These are phyloP conservation scores for Dictyostelium firmibasis DNA, from an alignment of 78 protist genomes.

Conservation along the genomic window DNA sequence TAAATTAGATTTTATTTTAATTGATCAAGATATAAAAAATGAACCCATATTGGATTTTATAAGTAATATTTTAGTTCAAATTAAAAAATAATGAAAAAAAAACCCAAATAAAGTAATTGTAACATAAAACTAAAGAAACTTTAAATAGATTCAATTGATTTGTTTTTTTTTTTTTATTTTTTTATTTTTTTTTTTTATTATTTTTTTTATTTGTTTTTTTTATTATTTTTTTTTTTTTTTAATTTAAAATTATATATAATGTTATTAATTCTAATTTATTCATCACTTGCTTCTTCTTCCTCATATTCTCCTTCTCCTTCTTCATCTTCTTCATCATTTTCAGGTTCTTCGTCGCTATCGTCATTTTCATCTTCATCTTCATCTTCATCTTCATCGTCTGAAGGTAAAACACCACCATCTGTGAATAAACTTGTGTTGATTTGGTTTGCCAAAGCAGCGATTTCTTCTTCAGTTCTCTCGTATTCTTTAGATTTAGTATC, in stretches of 20 bases:
- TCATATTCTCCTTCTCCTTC: constrained; percentile 4
- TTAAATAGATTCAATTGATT: no score
- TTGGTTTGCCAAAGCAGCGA: background rate
- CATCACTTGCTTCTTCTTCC: constrained; percentile 47
- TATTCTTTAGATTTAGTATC: constrained; percentile 26
- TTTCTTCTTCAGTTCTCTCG: constrained; percentile 26
- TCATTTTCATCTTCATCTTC: constrained; percentile 61
- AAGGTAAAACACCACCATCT: constrained; percentile 56
- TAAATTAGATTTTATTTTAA: background rate
- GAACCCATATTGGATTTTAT: background rate
- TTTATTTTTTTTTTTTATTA: background rate
- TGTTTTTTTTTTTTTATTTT: background rate
- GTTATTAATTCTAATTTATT: background rate
- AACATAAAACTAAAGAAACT: no score
- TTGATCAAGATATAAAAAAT: background rate
- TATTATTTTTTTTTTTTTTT: background rate
- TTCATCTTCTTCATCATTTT: constrained; percentile 2
- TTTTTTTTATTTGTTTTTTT: background rate
- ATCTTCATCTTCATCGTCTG: constrained; percentile 45
- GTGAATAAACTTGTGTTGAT: constrained; percentile 24
- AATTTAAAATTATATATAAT: background rate
- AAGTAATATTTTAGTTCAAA: background rate
- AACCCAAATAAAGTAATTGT: background rate
- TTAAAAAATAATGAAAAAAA: background rate
- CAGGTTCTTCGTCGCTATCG: constrained; percentile 27